These are phyloP conservation scores for Anacardium occidentale DNA, from an alignment of 345 rosid species.

Conservation along the genomic window DNA sequence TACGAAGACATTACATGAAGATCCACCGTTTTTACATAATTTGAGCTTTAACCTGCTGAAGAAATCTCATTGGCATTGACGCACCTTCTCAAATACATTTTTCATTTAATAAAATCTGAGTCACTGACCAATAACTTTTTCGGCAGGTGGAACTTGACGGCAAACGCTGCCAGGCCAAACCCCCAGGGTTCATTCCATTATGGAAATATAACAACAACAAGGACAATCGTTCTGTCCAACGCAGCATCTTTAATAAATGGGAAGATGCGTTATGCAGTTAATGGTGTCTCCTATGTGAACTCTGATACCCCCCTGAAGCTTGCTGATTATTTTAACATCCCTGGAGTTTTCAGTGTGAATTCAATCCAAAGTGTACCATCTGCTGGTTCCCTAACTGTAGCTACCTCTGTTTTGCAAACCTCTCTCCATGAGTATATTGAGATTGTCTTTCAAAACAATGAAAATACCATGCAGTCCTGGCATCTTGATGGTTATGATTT, in stretches of 20 bases:
- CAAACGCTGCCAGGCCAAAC: slow-evolving; percentile 94
- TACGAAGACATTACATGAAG: not conserved
- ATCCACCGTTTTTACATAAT: not conserved
- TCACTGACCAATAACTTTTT: not conserved
- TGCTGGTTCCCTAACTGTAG: slow-evolving; percentile 43
- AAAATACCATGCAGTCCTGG: slow-evolving; percentile 75
- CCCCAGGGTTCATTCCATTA: slow-evolving; percentile 96
- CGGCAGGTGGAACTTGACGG: slow-evolving; percentile 81
- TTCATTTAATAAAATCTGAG: not conserved
- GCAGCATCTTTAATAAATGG: slow-evolving; percentile 77
- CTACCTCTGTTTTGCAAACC: slow-evolving; percentile 60
- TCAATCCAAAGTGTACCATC: slow-evolving; percentile 58
- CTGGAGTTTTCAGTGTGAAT: slow-evolving; percentile 57
- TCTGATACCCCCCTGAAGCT: slow-evolving; percentile 86
- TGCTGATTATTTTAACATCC: slow-evolving; percentile 70
- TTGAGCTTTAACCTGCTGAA: not conserved
- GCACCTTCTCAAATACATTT: not conserved
- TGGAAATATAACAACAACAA: slow-evolving; percentile 55
- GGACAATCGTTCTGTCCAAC: slow-evolving; percentile 56
- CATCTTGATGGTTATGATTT: slow-evolving; percentile 95
- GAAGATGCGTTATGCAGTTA: slow-evolving; percentile 75
- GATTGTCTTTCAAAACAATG: slow-evolving; percentile 74
- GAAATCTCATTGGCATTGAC: not conserved
- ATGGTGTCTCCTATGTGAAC: slow-evolving; percentile 68
- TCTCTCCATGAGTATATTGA: slow-evolving; percentile 68